Conservation (phyloP, 2,329 filamentous ascomycete species). For the Verticillium klebahnii region DNA sequence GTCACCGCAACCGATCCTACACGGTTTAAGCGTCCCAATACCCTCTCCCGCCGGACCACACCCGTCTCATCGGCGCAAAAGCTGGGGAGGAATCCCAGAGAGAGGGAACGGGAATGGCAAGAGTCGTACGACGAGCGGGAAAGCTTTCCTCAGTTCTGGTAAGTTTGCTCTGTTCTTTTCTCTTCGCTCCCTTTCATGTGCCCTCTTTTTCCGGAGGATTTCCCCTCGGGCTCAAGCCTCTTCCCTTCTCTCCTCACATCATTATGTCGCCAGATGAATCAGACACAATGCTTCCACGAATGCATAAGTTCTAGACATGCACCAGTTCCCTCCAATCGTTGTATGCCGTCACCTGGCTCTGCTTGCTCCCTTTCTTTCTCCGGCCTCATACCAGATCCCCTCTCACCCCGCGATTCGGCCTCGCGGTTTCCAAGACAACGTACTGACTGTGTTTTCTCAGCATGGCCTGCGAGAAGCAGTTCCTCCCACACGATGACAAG, state of each 20-base stretch:
- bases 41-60: constrained; percentile 38
- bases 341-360: not conserved
- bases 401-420: constrained; percentile 16
- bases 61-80: constrained; percentile 34
- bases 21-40: constrained; percentile 42
- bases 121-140: constrained; percentile 55
- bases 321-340: not conserved
- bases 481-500: constrained; percentile 52
- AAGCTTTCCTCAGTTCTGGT: constrained; percentile 64
- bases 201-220: not conserved
- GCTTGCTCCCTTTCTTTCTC: not conserved
- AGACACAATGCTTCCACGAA: not conserved
- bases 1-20: constrained; percentile 39
- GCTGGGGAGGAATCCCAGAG: constrained; percentile 44
- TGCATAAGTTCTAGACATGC: not conserved
- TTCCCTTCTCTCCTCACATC: not conserved
- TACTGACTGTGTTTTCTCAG: constrained; percentile 33
- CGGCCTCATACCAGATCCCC: not conserved
- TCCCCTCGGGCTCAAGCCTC: not conserved
- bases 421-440: constrained; percentile 21
- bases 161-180: constrained; percentile 26
- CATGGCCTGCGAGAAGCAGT: constrained; percentile 65
- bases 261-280: not conserved
- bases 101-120: constrained; percentile 46
- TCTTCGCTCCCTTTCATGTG: not conserved